Evolutionary conservation across 2,329 filamentous ascomycete genomes (phyloP), one percentile per base, ranked within the genome.

Genomic region (Trichoderma atrobrunneum): DNA sequence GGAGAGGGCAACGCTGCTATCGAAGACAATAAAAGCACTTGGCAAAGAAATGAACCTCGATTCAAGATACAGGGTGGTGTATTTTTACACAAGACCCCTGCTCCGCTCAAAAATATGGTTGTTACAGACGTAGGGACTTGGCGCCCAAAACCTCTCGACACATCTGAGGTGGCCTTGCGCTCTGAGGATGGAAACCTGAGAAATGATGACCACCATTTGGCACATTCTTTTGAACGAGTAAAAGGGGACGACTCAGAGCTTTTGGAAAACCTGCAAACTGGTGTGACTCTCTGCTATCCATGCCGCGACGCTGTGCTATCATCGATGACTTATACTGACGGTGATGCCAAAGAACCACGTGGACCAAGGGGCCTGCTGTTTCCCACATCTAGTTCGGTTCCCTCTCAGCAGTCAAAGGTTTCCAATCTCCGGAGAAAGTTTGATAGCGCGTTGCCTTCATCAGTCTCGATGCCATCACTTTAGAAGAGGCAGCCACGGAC

Each of bases 351-450:
- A 34, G 36, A 64, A n/a, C 39, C 21, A 16, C 21, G 16, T 21
- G 43, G 28, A 1, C 18, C 26, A 12, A 11, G 63, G 34, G 1
- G 63, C 21, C 39, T 62, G 16, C 12, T 32, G 4, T 21, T 65
- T 2, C 11, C 54, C 12, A n/a, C 36, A 10, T 51, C 26, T 7
- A 56, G 8, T n/a, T 59, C 39, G 14, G 12, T 26, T 21, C 60
- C 56, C 7, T 30, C 57, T n/a, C 69, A 66, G 8, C 64, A 60
- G 18, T 62, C 73, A 8, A 75, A 59, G 6, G 64, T 76, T 11
- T 76, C 75, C 3, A 76, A 51, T 32, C 75, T 78, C 32, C 76
- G 75, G 62, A 74, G 74, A 34, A 75, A 65, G 30, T 76, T 78
- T 56, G 76, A 77, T 28, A 32, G 64, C 7, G 74, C 75, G 32